Evolutionary conservation across 2,329 filamentous ascomycete species (phyloP), one percentile per base, ranked within the genome.

Genomic region (Plenodomus lindquistii): DNA sequence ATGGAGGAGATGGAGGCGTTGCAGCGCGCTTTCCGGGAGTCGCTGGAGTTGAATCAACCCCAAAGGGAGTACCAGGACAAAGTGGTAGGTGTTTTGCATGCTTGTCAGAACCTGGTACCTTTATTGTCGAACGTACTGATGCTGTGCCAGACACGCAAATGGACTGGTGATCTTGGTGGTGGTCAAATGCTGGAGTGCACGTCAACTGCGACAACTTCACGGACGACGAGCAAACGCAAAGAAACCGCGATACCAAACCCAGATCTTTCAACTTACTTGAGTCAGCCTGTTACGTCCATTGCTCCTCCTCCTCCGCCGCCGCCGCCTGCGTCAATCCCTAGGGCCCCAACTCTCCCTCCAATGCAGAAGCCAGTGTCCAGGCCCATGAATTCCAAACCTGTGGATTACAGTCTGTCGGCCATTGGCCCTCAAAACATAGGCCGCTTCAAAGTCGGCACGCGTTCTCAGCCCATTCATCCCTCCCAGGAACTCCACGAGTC

Each of bases 391-490:
- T 27, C 37, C 17, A 51, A 44, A 39, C 50, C 54, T 11, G 27
- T 56, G 6, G 54, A 64, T 44, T 63, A 48, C 40, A 54, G 53
- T 4, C 46, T 57, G 36, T 44, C 55, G 1, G 53, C 58, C 11
- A 54, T 54, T 6, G 54, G 56, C 9, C 31, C 54, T 17, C 60
- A 60, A 35, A 54, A 57, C 17, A 54, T 58, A 22, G 61, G 61
- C 11, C 59, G 49, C 36, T 54, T 54, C 51, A 57, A 37, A 16
- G 47, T 67, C 1, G 61, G 64, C 9, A 57, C 43, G 6, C 62
- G 64, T 6, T 50, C 48, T 2, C 49, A 54, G 19, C 64, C 64
- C 4, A 48, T 63, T 36, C 62, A 65, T 40, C 40, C 50, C 17
- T 63, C 63, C 1, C 62, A 67, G 22, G 55, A 62, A 6, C 40